Evolutionary conservation across 2,329 filamentous ascomycete species (phyloP).

Genomic region (Cordyceps cicadae): DNA sequence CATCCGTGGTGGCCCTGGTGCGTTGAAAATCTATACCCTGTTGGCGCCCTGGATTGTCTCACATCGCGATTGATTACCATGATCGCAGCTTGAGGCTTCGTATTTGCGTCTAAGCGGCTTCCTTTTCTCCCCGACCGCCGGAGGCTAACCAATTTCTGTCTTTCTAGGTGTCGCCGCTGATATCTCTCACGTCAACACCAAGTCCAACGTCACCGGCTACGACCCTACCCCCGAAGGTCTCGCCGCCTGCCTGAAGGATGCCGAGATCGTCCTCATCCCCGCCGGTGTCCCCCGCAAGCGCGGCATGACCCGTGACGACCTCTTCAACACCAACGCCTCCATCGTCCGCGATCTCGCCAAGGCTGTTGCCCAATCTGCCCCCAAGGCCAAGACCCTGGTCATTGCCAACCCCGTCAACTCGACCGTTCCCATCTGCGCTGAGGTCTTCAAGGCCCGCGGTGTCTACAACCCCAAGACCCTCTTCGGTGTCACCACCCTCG

Average conservation of each 20-base stretch:
- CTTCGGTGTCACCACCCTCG: slow-evolving; percentile 98
- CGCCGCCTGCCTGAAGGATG: slow-evolving; percentile 68
- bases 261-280: slow-evolving; percentile 94
- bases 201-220: slow-evolving; percentile 88
- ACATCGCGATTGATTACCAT: not conserved
- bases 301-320: slow-evolving; percentile 98
- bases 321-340: slow-evolving; percentile 99
- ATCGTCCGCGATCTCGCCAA: slow-evolving; percentile 98
- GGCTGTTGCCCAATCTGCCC: slow-evolving; percentile 78
- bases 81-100: not conserved
- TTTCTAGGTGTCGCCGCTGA: slow-evolving; percentile 86
- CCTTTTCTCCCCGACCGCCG: not conserved
- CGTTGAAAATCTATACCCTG: slow-evolving; percentile 25
- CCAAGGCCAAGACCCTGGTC: slow-evolving; percentile 91
- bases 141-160: slow-evolving; percentile 16
- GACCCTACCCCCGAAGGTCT: slow-evolving; percentile 70
- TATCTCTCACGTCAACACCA: slow-evolving; percentile 98
- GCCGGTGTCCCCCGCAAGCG: slow-evolving; percentile 98
- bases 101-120: not conserved
- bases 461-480: slow-evolving; percentile 99
- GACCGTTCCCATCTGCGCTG: slow-evolving; percentile 92
- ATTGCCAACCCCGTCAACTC: slow-evolving; percentile 99
- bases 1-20: slow-evolving; percentile 89
- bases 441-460: slow-evolving; percentile 89
- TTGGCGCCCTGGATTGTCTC: slow-evolving; percentile 10